phyloP scores from a whole-genome alignment of 306 rosid genomes.

The Cucurbita pepo region DNA sequence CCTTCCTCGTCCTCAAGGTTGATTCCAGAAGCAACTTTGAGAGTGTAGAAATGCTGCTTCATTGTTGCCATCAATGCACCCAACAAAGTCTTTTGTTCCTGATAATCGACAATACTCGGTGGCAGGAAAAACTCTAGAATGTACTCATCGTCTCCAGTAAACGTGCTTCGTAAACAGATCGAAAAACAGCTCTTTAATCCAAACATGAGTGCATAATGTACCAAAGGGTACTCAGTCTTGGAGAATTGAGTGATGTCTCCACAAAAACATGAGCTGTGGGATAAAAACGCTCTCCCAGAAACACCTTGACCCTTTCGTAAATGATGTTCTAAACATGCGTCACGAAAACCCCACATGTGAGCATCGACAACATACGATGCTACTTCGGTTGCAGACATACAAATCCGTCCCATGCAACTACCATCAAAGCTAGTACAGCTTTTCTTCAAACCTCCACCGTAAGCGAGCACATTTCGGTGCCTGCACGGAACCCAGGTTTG shows the following conservation, averaged over 20 bases:
- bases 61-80: constrained; percentile 57
- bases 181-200: constrained; percentile 53
- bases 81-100: constrained; percentile 40
- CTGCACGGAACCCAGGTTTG: constrained; percentile 97
- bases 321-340: constrained; percentile 87
- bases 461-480: constrained; percentile 64
- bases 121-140: constrained; percentile 77
- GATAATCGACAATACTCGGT: constrained; percentile 19
- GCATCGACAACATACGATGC: constrained; percentile 67
- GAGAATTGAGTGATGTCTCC: constrained; percentile 54
- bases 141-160: constrained; percentile 67
- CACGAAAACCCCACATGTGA: constrained; percentile 69
- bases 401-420: constrained; percentile 62
- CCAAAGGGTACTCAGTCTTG: constrained; percentile 74
- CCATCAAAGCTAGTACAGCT: constrained; percentile 72
- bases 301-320: constrained; percentile 88
- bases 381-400: constrained; percentile 77
- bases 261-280: constrained; percentile 53
- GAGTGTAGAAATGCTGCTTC: constrained; percentile 59
- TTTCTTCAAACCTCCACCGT: constrained; percentile 72
- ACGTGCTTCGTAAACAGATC: constrained; percentile 57
- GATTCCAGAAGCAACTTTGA: constrained; percentile 58
- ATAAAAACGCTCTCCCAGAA: constrained; percentile 65
- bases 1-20: constrained; percentile 30
- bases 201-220: constrained; percentile 79